phyloP scores from a whole-genome alignment of 192 early-diverging fungal genomes.

The Chytriomyces sp. region DNA sequence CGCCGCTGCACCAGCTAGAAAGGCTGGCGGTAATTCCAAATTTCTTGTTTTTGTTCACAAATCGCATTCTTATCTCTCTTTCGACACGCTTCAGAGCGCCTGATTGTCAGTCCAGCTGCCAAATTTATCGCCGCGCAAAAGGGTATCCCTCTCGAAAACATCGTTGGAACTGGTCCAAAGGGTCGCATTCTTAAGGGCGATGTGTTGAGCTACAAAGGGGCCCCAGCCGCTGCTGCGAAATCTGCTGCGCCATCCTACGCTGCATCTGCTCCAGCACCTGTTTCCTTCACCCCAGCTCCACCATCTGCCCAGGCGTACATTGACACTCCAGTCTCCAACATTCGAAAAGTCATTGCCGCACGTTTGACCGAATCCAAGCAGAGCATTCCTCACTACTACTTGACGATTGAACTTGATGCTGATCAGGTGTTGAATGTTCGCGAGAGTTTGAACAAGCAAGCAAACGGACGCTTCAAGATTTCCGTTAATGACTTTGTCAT shows the following conservation, averaged over 20 bases:
- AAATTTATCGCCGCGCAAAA: constrained; percentile 85
- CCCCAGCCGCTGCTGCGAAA: constrained; percentile 33
- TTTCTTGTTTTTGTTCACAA: no score
- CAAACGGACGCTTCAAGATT: constrained; percentile 91
- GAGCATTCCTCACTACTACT: constrained; percentile 64
- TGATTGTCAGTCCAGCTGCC: constrained; percentile 86
- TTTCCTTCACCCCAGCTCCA: constrained; percentile 39
- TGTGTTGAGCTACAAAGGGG: constrained; percentile 69
- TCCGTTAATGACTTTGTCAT: constrained; percentile 99
- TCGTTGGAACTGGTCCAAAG: constrained; percentile 86
- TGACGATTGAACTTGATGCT: constrained; percentile 84
- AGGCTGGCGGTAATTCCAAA: constrained; percentile 13
- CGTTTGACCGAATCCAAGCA: constrained; percentile 63
- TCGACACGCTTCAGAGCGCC: constrained; percentile 54
- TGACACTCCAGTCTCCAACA: constrained; percentile 55
- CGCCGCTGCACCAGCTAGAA: constrained; percentile 32
- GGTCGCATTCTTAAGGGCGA: constrained; percentile 93
- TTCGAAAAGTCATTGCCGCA: constrained; percentile 61
- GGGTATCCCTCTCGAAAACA: constrained; percentile 73
- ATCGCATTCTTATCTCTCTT: neutral
- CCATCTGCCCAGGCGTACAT: constrained; percentile 41
- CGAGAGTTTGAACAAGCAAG: constrained; percentile 82
- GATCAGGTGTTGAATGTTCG: constrained; percentile 80
- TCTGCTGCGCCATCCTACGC: no score
- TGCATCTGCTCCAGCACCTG: constrained; percentile 21